Conservation (phyloP, 2,329 filamentous ascomycete species). For the Aphanocladium album region DNA sequence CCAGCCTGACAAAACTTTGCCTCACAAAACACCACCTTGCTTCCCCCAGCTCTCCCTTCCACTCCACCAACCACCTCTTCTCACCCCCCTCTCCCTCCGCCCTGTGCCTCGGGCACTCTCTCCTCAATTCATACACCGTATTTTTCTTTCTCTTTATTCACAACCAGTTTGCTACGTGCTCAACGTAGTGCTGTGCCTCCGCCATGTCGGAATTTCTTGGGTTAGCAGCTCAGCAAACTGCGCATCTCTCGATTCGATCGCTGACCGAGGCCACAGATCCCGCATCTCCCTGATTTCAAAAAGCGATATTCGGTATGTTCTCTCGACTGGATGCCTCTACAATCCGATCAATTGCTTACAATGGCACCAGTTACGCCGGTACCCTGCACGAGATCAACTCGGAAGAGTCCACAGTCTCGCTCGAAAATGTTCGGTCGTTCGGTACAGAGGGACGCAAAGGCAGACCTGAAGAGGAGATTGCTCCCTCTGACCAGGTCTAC, state of each 20-base stretch:
- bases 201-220: slow-evolving; percentile 58
- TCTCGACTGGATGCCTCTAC: slow-evolving; percentile 14
- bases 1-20: slow-evolving; percentile 31
- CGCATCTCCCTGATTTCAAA: slow-evolving; percentile 96
- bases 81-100: slow-evolving; percentile 15
- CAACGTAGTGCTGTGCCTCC: slow-evolving; percentile 32
- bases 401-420: slow-evolving; percentile 90
- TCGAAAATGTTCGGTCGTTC: slow-evolving; percentile 92
- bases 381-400: slow-evolving; percentile 97
- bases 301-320: slow-evolving; percentile 85
- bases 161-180: slow-evolving; percentile 34
- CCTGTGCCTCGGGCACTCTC: slow-evolving; percentile 17
- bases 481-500: slow-evolving; percentile 82
- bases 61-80: slow-evolving; percentile 16
- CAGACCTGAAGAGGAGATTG: slow-evolving; percentile 74
- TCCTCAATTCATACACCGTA: slow-evolving; percentile 17
- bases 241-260: slow-evolving; percentile 20
- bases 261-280: slow-evolving; percentile 54
- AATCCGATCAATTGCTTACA: slow-evolving; percentile 28
- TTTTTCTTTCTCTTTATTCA: slow-evolving; percentile 15
- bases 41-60: slow-evolving; percentile 19
- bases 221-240: slow-evolving; percentile 26
- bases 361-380: slow-evolving; percentile 72
- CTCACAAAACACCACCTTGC: slow-evolving; percentile 23
- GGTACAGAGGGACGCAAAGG: slow-evolving; percentile 87